Base-by-base conservation (phyloP, 2,329 filamentous ascomycete genomes). In the Aspergillus fijiensis region DNA sequence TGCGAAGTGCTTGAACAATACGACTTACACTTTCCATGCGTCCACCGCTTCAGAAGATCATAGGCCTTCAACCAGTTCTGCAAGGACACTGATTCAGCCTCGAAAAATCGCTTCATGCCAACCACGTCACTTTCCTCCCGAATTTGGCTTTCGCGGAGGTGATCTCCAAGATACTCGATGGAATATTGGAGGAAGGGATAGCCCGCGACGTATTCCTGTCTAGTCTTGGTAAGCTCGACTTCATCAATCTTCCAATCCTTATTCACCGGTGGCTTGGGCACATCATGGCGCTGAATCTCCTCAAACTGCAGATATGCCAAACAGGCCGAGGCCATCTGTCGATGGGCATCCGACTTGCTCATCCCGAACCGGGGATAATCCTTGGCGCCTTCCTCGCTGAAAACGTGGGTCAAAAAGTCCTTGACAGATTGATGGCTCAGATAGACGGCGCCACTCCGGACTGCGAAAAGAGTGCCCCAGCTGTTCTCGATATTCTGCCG, bases 351-450 rank as follows among this genome's bases (percentile, higher is more conserved):
- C 3, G 9, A 10, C 21, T 9, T 6, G 10, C n/a, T 29, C 16
- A 56, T 25, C 1, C 53, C 35, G 10, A 25, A 53, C 11, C 33
- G 14, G 16, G 49, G 49, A n/a, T 51, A 51, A 16, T 51, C 49
- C 25, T 51, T 51, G 9, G 16, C 19, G 4, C 49, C 49, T 10
- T 51, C 49, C 25, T 19, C 49, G 29, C 49, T 51, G 49, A 51
- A 51, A 9, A 51, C 49, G 19, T 31, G 25, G 14, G 14, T 10
- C 25, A 51, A 19, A 27, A 56, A 56, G 53, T 56, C 53, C 42
- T 56, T 56, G 33, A 56, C 53, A 5, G 53, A 56, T 27, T 48
- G 53, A 25, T 56, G 53, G 23, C 16, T 33, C 16, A 49, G 53
- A n/a, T 56, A 45, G 19, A 56, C 45, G 14, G 19, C 31, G 25